Evolutionary conservation across 495 filamentous ascomycete genomes (phyloP).

Genomic region (Penicillium goetzii): DNA sequence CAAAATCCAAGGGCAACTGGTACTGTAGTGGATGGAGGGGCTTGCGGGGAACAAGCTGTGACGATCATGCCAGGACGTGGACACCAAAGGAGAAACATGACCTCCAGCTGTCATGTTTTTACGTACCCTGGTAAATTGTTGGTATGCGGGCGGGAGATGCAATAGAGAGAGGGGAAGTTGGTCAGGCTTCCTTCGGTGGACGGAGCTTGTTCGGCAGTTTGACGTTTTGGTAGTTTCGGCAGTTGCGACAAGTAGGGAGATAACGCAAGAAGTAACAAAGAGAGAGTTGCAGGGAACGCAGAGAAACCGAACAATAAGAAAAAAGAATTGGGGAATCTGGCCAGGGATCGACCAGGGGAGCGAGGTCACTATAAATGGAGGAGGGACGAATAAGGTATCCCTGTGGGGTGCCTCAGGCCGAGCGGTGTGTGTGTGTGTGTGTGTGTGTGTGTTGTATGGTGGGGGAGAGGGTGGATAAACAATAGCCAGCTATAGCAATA

Average conservation of each 20-base stretch:
- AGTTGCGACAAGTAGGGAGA: background rate
- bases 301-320: slow-evolving; percentile 6
- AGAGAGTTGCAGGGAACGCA: background rate
- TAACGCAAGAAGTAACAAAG: background rate
- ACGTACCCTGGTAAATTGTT: slow-evolving; percentile 30
- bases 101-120: slow-evolving; percentile 19
- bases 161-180: slow-evolving; percentile 3
- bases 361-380: slow-evolving; percentile 17
- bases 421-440: background rate
- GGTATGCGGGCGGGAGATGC: slow-evolving; percentile 14
- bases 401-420: slow-evolving; percentile 21
- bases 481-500: background rate
- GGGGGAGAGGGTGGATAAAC: background rate
- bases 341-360: slow-evolving; percentile 15
- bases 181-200: background rate
- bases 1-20: background rate
- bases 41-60: slow-evolving; percentile 25
- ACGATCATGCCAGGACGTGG: slow-evolving; percentile 37
- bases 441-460: background rate
- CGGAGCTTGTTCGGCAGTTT: background rate
- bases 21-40: background rate
- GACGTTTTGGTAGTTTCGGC: background rate
- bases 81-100: slow-evolving; percentile 13
- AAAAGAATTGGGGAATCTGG: slow-evolving; percentile 3
- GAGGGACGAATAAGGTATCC: slow-evolving; percentile 6